Conservation (phyloP, 2,329 filamentous ascomycete genomes). For the Neonectria faginata region DNA sequence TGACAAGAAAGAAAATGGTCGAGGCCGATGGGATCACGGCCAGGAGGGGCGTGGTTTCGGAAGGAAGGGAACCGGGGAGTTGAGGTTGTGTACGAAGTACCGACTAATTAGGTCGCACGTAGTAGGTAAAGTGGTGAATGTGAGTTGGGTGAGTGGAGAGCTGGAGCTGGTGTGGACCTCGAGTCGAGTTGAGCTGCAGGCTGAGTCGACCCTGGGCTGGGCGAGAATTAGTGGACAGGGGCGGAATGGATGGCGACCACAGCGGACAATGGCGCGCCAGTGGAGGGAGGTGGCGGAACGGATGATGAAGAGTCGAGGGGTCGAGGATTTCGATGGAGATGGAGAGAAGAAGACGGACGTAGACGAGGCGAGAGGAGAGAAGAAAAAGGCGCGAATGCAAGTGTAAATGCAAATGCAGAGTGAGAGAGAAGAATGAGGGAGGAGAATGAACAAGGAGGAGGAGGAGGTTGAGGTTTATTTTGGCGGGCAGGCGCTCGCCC, state of each 20-base stretch:
- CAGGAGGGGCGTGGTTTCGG: conserved; percentile 6
- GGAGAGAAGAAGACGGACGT: conserved; percentile 11
- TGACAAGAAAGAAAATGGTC: conserved; percentile 12
- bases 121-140: conserved; percentile 39
- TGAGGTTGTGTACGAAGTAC: conserved; percentile 24
- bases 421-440: neutral
- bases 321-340: conserved; percentile 8
- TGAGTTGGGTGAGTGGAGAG: conserved; percentile 44
- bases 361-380: neutral
- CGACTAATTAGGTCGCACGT: conserved; percentile 31
- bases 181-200: conserved; percentile 22
- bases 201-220: conserved; percentile 19
- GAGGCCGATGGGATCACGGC: conserved; percentile 25
- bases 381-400: neutral
- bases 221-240: conserved; percentile 16
- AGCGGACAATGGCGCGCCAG: conserved; percentile 11
- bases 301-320: neutral
- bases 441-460: neutral
- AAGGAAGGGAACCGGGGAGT: conserved; percentile 31
- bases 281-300: neutral
- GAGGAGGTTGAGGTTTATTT: conserved; percentile 21
- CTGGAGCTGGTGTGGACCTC: conserved; percentile 48
- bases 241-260: conserved; percentile 9
- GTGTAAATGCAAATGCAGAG: neutral
- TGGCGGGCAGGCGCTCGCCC: conserved; percentile 3